A percentile compares a stretch with the other conserved stretches of the same genome.
phyloP scores from a whole-genome alignment of 1,139 yeast species.

The Hemisphaericaspora xylofermentans region DNA sequence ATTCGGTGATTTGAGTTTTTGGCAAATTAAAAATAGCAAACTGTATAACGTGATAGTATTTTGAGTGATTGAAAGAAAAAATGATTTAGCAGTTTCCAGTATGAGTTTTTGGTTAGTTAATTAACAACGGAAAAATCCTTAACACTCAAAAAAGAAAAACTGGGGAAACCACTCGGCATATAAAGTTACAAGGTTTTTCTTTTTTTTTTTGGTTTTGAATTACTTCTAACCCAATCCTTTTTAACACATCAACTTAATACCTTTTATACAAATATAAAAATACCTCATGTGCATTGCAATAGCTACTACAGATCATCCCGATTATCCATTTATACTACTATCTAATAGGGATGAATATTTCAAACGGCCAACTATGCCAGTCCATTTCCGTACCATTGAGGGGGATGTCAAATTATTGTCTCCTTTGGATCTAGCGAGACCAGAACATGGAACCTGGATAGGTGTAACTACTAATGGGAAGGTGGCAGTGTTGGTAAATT shows the following conservation, averaged over 20 bases:
- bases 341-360: constrained; percentile 88
- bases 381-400: constrained; percentile 46
- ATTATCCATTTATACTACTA: constrained; percentile 66
- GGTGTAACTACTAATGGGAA: constrained; percentile 66
- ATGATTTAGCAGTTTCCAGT: background rate
- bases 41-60: too few species aligned
- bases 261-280: background rate
- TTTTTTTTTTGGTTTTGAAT: background rate
- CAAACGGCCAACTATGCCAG: constrained; percentile 66
- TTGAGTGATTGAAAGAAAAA: too few species aligned
- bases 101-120: too few species aligned
- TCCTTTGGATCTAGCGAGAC: constrained; percentile 74
- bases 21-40: too few species aligned
- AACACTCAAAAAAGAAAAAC: background rate
- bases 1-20: too few species aligned
- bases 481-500: constrained; percentile 75
- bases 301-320: constrained; percentile 60
- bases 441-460: constrained; percentile 89
- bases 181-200: background rate
- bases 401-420: constrained; percentile 46
- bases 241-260: background rate
- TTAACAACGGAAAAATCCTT: constrained; percentile 1
- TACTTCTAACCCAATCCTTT: background rate
- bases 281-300: constrained; percentile 61
- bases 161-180: background rate